Conservation (phyloP, 2,329 filamentous ascomycete genomes). For the Sporothrix luriei region DNA sequence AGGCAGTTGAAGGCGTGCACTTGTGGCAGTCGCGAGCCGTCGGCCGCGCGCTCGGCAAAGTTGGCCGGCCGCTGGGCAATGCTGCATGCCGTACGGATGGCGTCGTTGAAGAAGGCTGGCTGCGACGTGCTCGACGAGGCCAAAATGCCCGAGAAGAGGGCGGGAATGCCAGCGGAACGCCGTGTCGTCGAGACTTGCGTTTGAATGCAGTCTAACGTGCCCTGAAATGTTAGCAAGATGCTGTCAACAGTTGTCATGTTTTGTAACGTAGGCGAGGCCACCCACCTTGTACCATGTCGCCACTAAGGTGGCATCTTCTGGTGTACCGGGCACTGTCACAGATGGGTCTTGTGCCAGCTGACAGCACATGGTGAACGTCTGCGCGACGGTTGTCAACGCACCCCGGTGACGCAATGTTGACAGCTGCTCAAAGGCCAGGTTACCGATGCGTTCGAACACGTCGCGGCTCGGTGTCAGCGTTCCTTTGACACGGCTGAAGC, state of each 20-base stretch:
- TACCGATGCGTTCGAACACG: conserved; percentile 68
- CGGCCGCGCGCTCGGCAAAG: conserved; percentile 54
- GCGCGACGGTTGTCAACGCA: conserved; percentile 88
- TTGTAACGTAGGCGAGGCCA: background rate
- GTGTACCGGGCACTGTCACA: conserved; percentile 41
- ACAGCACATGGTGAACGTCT: conserved; percentile 83
- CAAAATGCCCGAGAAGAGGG: conserved; percentile 80
- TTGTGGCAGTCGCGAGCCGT: conserved; percentile 74
- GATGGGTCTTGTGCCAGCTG: conserved; percentile 57
- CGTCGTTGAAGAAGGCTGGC: conserved; percentile 62
- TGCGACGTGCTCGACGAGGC: conserved; percentile 63
- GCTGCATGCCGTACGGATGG: conserved; percentile 63
- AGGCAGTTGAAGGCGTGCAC: conserved; percentile 94
- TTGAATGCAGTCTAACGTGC: conserved; percentile 69
- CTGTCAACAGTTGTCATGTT: background rate
- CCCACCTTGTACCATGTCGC: conserved; percentile 70
- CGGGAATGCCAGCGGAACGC: conserved; percentile 87
- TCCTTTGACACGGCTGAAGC: conserved; percentile 50
- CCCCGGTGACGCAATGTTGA: conserved; percentile 83
- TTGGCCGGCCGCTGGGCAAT: conserved; percentile 60
- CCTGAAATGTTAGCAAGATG: conserved; percentile 45
- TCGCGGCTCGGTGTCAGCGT: conserved; percentile 53
- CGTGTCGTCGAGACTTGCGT: conserved; percentile 80
- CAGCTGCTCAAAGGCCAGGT: conserved; percentile 78
- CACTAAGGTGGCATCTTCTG: conserved; percentile 54